phyloP scores from a whole-genome alignment of 257 asterid genomes.

The Nicotiana attenuata region DNA sequence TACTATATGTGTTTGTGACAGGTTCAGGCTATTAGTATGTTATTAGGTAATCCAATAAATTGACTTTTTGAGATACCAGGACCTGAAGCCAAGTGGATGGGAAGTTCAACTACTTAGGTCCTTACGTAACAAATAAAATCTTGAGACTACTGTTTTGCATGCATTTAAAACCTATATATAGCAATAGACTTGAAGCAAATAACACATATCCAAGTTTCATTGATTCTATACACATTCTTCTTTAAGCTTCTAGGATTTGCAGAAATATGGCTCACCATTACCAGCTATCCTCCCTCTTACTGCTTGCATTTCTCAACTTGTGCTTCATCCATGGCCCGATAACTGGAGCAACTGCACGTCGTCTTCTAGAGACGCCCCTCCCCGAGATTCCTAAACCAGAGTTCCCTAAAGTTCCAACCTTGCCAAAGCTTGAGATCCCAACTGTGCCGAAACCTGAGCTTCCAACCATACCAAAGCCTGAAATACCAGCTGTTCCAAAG shows the following conservation, averaged over 20 bases:
- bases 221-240: neutral
- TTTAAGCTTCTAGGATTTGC: neutral
- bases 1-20: neutral
- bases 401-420: neutral
- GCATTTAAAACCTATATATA: constrained; percentile 19
- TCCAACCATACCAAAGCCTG: constrained; percentile 26
- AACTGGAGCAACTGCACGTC: constrained; percentile 19
- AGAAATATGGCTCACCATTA: constrained; percentile 4
- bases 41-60: neutral
- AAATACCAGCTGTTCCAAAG: constrained; percentile 19
- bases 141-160: neutral
- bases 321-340: constrained; percentile 15
- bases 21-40: neutral
- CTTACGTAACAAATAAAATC: constrained; percentile 16
- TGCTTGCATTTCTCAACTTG: neutral
- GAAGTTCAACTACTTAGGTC: constrained; percentile 24
- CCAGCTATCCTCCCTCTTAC: neutral
- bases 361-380: constrained; percentile 14
- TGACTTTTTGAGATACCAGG: neutral
- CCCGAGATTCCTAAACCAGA: constrained; percentile 2
- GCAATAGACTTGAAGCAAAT: constrained; percentile 4
- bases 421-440: constrained; percentile 8
- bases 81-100: constrained; percentile 12
- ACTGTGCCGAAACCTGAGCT: constrained; percentile 13
- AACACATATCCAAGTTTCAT: neutral